These are phyloP conservation scores for Penicillium italicum DNA, from an alignment of 2,329 filamentous ascomycete species.

Conservation along the genomic window DNA sequence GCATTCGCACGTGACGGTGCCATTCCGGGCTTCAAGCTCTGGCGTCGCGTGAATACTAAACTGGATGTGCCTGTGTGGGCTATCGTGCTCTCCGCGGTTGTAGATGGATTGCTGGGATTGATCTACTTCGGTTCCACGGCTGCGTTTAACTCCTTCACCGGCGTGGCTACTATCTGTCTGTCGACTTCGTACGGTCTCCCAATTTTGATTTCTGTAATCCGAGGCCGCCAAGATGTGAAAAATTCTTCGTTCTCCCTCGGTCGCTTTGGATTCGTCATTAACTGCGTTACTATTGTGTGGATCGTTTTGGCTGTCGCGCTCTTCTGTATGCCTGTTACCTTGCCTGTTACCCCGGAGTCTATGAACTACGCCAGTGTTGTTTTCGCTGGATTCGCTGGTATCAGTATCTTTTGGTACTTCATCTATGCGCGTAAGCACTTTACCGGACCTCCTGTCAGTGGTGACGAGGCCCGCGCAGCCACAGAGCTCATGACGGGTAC, in stretches of 20 bases:
- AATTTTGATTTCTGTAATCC: conserved; percentile 66
- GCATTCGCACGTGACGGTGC: conserved; percentile 73
- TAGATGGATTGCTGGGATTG: conserved; percentile 68
- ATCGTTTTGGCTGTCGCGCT: conserved; percentile 66
- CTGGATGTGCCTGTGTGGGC: conserved; percentile 69
- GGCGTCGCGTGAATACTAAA: conserved; percentile 61
- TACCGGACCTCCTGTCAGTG: conserved; percentile 51
- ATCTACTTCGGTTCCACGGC: conserved; percentile 76
- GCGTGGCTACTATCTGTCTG: conserved; percentile 74
- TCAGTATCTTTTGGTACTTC: conserved; percentile 63
- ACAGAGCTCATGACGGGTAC: conserved; percentile 34
- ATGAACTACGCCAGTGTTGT: conserved; percentile 69
- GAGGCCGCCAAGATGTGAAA: conserved; percentile 62
- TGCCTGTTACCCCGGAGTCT: conserved; percentile 53
- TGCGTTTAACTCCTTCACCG: conserved; percentile 76
- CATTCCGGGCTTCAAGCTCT: conserved; percentile 65
- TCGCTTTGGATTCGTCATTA: conserved; percentile 64
- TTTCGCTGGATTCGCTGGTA: conserved; percentile 59
- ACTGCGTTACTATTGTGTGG: conserved; percentile 66
- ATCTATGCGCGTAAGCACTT: conserved; percentile 61
- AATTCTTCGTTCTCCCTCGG: conserved; percentile 67
- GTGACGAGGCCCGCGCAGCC: conserved; percentile 27
- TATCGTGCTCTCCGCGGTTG: conserved; percentile 62
- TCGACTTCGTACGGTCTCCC: conserved; percentile 72
- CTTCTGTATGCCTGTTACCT: conserved; percentile 69